phyloP scores from a whole-genome alignment of 495 filamentous ascomycete species.

The Xylaria flabelliformis region DNA sequence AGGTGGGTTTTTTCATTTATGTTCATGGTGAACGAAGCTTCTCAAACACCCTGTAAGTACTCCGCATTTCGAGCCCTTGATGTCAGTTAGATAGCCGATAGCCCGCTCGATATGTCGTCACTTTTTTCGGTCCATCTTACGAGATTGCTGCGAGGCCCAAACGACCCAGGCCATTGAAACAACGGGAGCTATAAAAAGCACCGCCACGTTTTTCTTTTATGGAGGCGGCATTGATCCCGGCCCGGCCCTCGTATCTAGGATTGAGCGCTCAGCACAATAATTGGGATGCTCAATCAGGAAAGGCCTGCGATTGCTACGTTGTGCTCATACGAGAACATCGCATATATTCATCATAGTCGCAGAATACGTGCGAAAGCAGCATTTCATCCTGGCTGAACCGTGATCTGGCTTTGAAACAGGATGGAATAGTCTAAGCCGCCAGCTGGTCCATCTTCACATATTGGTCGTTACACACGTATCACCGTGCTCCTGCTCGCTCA shows the following conservation, averaged over 20 bases:
- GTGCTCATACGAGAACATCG: constrained; percentile 1
- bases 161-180: background rate
- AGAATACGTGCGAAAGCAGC: background rate
- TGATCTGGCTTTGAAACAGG: background rate
- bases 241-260: background rate
- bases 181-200: constrained; percentile 8
- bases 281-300: constrained; percentile 4
- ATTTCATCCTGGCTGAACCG: background rate
- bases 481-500: background rate
- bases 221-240: constrained; percentile 7
- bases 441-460: background rate
- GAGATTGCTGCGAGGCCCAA: constrained; percentile 5
- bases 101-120: background rate
- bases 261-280: background rate
- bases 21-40: background rate
- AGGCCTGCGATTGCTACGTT: background rate
- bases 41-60: background rate
- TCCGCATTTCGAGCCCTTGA: background rate
- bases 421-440: background rate
- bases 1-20: background rate
- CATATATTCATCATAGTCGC: background rate
- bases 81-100: background rate
- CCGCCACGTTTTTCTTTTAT: constrained; percentile 9
- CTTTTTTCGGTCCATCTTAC: background rate
- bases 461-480: background rate